Base-by-base conservation (phyloP, 192 early-diverging fungal genomes). In the Fimicolochytrium jonesii region DNA sequence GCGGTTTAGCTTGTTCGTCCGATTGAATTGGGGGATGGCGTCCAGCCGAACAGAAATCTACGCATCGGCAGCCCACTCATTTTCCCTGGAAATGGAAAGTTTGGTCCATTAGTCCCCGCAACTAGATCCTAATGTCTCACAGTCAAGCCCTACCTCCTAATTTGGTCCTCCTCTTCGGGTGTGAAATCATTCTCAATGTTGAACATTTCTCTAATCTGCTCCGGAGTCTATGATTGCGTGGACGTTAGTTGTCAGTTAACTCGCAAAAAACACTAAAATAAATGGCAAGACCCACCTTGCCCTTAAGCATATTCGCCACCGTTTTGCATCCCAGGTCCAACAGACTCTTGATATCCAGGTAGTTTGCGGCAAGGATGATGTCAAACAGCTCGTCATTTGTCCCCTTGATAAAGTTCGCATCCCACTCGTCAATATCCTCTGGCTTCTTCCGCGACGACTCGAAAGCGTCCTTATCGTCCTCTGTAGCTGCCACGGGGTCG, bases 251-350 rank as follows among this genome's bases (percentile, higher is more conserved):
- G n/a, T n/a, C 10, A 11, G 10, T 7, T 18, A 7, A 20, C 20
- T 49, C 47, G 23, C 7, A 7, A 10, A 49, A 20, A 49, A 18
- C 25, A 23, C 11, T 7, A 7, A 54, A 54, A 25, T 17, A 15
- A 54, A 54, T 31, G 52, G 22, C 56, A 41, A 41, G 37, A 11
- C 37, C 54, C 25, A 68, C 66, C 78, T 97, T 97, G 34, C 92
- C 91, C 72, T 92, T 91, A 74, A 99, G 89, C 91, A 95, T 92
- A 69, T 95, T 96, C 51, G 96, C 96, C 39, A 97, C 92, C 3
- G 93, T 93, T 80, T 97, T 97, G 83, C 96, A 99, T 6, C 93
- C 92, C 49, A 99, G 80, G 75, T 99, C 94, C 43, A 99, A 78
- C 44, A 99, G 81, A 13, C 92, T 89, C 74, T 95, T 96, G 66